phyloP scores from a whole-genome alignment of 306 rosid genomes.

The Pachyrhizus erosus region DNA sequence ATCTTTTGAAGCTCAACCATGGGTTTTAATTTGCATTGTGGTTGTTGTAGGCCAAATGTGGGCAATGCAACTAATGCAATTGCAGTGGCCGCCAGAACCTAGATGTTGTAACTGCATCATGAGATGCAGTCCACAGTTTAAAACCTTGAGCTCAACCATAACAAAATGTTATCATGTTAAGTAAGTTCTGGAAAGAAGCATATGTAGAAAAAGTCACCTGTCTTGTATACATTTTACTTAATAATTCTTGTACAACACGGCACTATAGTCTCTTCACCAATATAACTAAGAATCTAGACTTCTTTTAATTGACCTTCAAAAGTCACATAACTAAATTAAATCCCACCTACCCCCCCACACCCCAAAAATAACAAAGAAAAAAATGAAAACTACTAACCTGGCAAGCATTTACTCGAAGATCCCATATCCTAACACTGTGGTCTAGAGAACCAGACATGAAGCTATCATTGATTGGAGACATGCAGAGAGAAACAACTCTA shows the following conservation, averaged over 20 bases:
- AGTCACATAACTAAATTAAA: conserved; percentile 1
- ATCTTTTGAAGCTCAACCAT: conserved; percentile 28
- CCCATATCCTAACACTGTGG: conserved; percentile 96
- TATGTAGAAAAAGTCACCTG: background rate
- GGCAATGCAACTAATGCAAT: background rate
- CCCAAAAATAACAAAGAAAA: background rate
- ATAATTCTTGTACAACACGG: background rate
- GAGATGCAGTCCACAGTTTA: background rate
- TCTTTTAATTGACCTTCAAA: conserved; percentile 12
- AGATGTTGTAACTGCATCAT: background rate
- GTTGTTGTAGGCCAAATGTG: background rate
- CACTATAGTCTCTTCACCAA: background rate
- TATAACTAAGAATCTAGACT: conserved; percentile 1
- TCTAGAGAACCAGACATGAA: conserved; percentile 98
- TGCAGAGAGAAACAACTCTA: conserved; percentile 94
- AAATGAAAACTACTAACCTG: conserved; percentile 63
- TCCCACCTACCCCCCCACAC: background rate
- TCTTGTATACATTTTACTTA: background rate
- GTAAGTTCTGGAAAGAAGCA: conserved; percentile 31
- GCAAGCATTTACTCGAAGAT: conserved; percentile 97
- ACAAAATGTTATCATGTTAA: conserved; percentile 30
- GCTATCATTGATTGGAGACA: conserved; percentile 98
- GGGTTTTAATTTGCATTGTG: background rate
- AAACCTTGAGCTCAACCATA: conserved; percentile 14
- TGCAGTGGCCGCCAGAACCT: background rate